phyloP scores from a whole-genome alignment of 2,329 filamentous ascomycete genomes.

The Dendrostoma leiphaemia region DNA sequence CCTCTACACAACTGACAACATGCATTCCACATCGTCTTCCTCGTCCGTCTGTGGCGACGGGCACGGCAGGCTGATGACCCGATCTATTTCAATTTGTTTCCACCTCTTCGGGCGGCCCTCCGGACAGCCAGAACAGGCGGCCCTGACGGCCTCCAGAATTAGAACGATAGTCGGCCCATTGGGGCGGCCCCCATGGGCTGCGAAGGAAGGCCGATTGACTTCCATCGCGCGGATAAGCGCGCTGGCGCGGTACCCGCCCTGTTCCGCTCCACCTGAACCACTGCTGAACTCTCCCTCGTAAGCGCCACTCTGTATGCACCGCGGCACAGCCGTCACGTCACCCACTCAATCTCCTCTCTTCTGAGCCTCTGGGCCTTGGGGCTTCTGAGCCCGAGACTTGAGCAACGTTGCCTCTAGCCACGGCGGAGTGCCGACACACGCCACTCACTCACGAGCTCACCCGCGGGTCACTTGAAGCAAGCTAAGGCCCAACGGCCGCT shows the following conservation, averaged over 20 bases:
- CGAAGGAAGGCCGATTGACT: not conserved
- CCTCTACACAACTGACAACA: too few species aligned
- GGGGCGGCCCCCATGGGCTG: not conserved
- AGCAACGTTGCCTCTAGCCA: too few species aligned
- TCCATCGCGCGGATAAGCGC: not conserved
- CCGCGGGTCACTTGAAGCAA: too few species aligned
- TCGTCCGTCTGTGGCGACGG: not conserved
- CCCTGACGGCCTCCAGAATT: not conserved
- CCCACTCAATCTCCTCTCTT: too few species aligned
- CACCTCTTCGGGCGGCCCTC: not conserved
- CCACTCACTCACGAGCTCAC: too few species aligned
- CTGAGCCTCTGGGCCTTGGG: not conserved
- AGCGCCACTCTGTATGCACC: not conserved
- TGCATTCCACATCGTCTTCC: too few species aligned
- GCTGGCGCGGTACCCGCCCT: not conserved
- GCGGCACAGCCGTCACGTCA: not conserved
- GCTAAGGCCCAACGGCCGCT: too few species aligned
- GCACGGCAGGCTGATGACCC: not conserved
- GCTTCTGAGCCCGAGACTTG: too few species aligned
- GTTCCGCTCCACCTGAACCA: not conserved
- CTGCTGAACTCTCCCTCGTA: not conserved
- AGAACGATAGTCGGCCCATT: constrained; percentile 2
- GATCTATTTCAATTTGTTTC: not conserved
- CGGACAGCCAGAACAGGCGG: not conserved
- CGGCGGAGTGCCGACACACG: too few species aligned